Percentiles rank a stretch among this genome's conserved stretches.
Conservation (phyloP, 208 protist genomes). For the Balamuthia mandrillaris region DNA sequence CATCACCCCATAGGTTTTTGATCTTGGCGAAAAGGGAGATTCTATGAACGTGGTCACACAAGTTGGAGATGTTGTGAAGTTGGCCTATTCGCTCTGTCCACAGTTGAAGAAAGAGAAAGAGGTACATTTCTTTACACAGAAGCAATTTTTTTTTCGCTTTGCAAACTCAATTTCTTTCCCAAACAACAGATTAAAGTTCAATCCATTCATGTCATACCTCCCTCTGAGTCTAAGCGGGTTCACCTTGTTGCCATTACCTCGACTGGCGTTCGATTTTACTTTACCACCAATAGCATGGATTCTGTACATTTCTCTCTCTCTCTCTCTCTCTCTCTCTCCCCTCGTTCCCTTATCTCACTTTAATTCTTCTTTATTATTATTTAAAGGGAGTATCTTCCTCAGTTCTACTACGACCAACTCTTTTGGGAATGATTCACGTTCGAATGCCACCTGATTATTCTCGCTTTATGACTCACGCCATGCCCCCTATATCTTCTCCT, state of each 20-base stretch:
- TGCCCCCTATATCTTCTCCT: neutral
- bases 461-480: neutral
- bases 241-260: constrained; percentile 32
- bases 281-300: neutral
- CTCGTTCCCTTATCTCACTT: neutral
- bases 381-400: neutral
- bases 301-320: neutral
- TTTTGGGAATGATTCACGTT: constrained; percentile 14
- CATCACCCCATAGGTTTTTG: neutral
- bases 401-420: neutral
- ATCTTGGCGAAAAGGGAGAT: constrained; percentile 19
- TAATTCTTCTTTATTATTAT: neutral
- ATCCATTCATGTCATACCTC: constrained; percentile 18
- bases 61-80: neutral
- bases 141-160: neutral
- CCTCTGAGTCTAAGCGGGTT: constrained; percentile 5
- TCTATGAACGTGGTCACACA: neutral
- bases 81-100: neutral
- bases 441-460: constrained; percentile 14
- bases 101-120: neutral
- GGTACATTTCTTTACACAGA: neutral
- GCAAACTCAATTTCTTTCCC: neutral
- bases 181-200: neutral
- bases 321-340: neutral
- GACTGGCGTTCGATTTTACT: constrained; percentile 27